Percentiles rank a stretch among this genome's conserved stretches.
These are phyloP conservation scores for Petunia axillaris DNA, from an alignment of 257 asterid genomes.

Conservation along the genomic window DNA sequence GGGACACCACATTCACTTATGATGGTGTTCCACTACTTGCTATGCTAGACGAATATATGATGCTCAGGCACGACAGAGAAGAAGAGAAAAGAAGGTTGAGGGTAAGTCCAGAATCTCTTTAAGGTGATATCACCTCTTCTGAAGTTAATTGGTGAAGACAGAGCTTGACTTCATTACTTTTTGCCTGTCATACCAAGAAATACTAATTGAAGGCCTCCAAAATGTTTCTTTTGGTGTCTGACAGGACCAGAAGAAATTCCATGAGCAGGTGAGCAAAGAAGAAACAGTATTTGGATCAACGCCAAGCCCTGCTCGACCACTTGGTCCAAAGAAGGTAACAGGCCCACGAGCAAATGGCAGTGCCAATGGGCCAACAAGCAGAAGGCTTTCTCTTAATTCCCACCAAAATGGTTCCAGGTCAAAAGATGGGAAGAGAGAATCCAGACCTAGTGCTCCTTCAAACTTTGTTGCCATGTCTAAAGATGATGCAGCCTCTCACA, in stretches of 20 bases:
- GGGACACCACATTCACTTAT: constrained; percentile 71
- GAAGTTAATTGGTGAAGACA: background rate
- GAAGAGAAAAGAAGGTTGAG: constrained; percentile 96
- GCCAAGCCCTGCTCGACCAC: constrained; percentile 85
- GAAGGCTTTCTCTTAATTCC: constrained; percentile 81
- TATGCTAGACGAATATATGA: constrained; percentile 92
- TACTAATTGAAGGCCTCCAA: background rate
- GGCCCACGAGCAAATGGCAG: constrained; percentile 79
- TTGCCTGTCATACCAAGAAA: background rate
- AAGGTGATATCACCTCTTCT: background rate
- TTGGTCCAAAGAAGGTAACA: constrained; percentile 65
- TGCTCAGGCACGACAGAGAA: constrained; percentile 96
- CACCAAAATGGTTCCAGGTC: constrained; percentile 90
- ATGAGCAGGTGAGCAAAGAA: constrained; percentile 69
- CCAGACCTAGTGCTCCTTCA: constrained; percentile 65
- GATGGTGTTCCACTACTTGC: constrained; percentile 99
- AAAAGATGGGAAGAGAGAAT: constrained; percentile 76
- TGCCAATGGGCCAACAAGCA: constrained; percentile 61
- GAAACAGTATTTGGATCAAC: constrained; percentile 67
- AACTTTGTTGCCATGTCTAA: constrained; percentile 80
- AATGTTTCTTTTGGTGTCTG: constrained; percentile 13
- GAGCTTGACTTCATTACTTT: background rate
- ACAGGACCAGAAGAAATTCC: constrained; percentile 84
- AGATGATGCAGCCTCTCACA: constrained; percentile 56
- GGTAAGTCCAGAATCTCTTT: constrained; percentile 49